phyloP scores from a whole-genome alignment of 805 yeast species.

The Pichia ethanolica region DNA sequence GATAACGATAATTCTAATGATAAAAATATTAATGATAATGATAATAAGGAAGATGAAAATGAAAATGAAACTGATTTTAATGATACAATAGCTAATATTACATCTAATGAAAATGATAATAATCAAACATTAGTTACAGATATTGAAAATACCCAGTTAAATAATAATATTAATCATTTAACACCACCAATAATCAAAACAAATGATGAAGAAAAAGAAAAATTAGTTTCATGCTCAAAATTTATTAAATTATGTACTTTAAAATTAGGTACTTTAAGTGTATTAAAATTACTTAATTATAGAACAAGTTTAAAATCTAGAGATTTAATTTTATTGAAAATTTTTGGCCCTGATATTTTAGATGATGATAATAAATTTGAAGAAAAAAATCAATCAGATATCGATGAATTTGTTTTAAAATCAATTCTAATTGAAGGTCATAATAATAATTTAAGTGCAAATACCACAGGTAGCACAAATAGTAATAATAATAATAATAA shows the following conservation, averaged over 20 bases:
- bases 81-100: neutral
- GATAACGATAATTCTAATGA: neutral
- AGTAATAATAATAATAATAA: neutral
- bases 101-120: neutral
- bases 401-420: slow-evolving; percentile 23
- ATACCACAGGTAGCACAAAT: slow-evolving; percentile 11
- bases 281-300: slow-evolving; percentile 68
- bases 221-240: neutral
- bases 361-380: slow-evolving; percentile 6
- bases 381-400: slow-evolving; percentile 5
- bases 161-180: neutral
- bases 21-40: neutral
- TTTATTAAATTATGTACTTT: slow-evolving; percentile 24
- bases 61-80: neutral
- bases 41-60: neutral
- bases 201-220: neutral
- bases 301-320: slow-evolving; percentile 60
- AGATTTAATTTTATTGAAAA: slow-evolving; percentile 49
- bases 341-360: slow-evolving; percentile 48
- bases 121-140: neutral
- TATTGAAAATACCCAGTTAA: neutral
- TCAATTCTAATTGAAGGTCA: slow-evolving; percentile 54
- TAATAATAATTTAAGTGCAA: slow-evolving; percentile 10
- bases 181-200: neutral
- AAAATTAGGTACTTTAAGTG: slow-evolving; percentile 76